Base-by-base conservation (phyloP, 805 yeast genomes). In the Saturnispora saitoi region DNA sequence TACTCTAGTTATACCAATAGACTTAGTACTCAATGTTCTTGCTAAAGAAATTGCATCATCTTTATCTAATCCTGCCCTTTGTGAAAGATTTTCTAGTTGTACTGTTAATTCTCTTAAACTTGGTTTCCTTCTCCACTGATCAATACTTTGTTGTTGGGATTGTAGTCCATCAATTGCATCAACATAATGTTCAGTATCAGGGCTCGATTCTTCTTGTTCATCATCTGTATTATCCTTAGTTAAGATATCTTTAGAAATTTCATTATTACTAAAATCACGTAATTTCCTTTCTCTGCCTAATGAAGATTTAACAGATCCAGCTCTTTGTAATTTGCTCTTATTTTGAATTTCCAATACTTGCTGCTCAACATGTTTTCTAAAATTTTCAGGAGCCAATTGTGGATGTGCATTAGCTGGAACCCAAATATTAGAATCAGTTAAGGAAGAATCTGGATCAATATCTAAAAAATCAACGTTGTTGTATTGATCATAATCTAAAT, bases 331-430 rank as follows among this genome's bases (percentile, higher is more conserved):
- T 42, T 72, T 68, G 47, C 73, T 71, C 52, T 75, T 65, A 31
- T 42, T 47, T 20, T 47, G 45, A 19, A 76, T 62, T 52, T 76
- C 80, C 51, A 72, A 74, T 4, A 77, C 79, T n/a, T 78, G 72
- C 26, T 68, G 63, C 50, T 81, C 81, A 41, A 85, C 81, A 59
- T 83, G 84, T 54, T 74, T 76, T 54, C 80, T 70, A 67, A 80
- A 84, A 57, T 86, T 87, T 58, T 86, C 95, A 2, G 98, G 98
- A 24, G 95, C 90, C n/a, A 91, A 76, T 58, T 86, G 91, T 1
- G 98, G 98, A 63, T 93, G 99, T 34, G 88, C 73, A 53, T 79
- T 80, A 2, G 98, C 99, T 0, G 98, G 98, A 1, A 93, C 97
- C 99, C 99, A 91, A 47, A 91, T 69, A 45, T 49, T 47, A 2